Evolutionary conservation across 805 yeast species (phyloP).

Genomic region (Starmerella stigmatis): DNA sequence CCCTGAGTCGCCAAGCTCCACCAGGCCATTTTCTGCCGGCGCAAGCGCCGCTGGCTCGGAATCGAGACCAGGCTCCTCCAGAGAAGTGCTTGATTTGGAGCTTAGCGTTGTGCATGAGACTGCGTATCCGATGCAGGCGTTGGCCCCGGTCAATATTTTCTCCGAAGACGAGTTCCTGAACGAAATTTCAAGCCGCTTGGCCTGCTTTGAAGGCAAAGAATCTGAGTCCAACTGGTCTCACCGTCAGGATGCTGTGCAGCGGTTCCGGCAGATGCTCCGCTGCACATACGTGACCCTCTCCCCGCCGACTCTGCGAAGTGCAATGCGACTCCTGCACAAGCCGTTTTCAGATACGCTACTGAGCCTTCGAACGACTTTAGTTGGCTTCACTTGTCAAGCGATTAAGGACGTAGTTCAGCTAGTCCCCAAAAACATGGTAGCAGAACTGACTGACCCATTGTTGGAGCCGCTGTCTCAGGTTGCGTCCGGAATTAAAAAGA

Average conservation of each 20-base stretch:
- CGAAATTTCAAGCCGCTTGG: constrained; percentile 24
- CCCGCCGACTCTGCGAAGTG: constrained; percentile 24
- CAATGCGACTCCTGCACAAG: constrained; percentile 40
- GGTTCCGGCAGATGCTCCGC: constrained; percentile 49
- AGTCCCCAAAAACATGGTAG: constrained; percentile 13
- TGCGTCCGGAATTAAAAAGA: constrained; percentile 51
- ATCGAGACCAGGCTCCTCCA: no score
- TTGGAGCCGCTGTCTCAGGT: constrained; percentile 42
- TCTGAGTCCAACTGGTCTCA: constrained; percentile 78
- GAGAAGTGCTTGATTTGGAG: neutral
- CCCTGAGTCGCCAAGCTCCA: neutral
- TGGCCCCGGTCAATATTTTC: constrained; percentile 28
- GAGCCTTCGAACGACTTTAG: constrained; percentile 77
- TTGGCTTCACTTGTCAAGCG: constrained; percentile 63
- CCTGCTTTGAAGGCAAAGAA: constrained; percentile 57
- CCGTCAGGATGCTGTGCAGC: constrained; percentile 54
- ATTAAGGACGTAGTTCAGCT: constrained; percentile 47
- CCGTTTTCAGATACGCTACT: constrained; percentile 54
- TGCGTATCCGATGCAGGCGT: constrained; percentile 33
- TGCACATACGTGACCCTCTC: constrained; percentile 40
- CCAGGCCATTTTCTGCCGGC: neutral
- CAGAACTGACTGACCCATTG: constrained; percentile 39
- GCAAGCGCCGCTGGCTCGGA: no score
- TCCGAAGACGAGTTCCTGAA: constrained; percentile 28
- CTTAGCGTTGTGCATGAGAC: constrained; percentile 8